Base-by-base conservation (phyloP, 306 rosid genomes). In the Castanopsis chinensis region DNA sequence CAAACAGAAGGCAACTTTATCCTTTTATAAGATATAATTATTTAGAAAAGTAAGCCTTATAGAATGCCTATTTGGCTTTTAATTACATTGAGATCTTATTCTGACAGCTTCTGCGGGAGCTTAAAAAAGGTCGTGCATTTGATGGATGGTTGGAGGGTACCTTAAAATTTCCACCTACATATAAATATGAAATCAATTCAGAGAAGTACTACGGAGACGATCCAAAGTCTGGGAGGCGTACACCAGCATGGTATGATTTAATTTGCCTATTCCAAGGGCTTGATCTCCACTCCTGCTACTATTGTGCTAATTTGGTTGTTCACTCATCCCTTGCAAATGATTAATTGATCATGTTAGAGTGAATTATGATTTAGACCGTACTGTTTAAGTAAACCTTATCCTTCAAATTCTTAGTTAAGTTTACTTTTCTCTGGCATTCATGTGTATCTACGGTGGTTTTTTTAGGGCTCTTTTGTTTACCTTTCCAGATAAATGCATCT, bases 121-220 rank as follows among this genome's bases (percentile, higher is more conserved):
- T 90, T 25, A 71, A 73, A 75, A 89, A 87, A 72, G 97, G 97
- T 18, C 80, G 92, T 57, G 84, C 84, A 80, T 96, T 96, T 88
- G 94, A 81, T 76, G 98, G 99, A 83, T 96, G 98, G 99, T 90
- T 91, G 32, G 97, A 96, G 87, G 98, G 97, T 78, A 51, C n/a
- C n/a, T 71, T 96, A 68, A 88, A 79, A 79, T 96, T 96, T 59
- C 87, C 96, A 23, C 99, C 99, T 28, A 96, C 98, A n/a, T 93
- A 96, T 43, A 96, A 96, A 83, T 93, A 93, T 72, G 94, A 91
- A 81, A 72, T 70, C 78, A 86, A 96, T 82, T 96, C 98, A 21
- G 91, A 89, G 27, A 95, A 89, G 80, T 96, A 93, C 84, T 74
- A n/a, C 0, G 94, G 99, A 25, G 96, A 90, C 25, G 97, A 96